Percentiles rank a stretch among this genome's conserved stretches.
Conservation (phyloP, 2,329 filamentous ascomycete genomes). For the Sporothrix pseudoabietina region DNA sequence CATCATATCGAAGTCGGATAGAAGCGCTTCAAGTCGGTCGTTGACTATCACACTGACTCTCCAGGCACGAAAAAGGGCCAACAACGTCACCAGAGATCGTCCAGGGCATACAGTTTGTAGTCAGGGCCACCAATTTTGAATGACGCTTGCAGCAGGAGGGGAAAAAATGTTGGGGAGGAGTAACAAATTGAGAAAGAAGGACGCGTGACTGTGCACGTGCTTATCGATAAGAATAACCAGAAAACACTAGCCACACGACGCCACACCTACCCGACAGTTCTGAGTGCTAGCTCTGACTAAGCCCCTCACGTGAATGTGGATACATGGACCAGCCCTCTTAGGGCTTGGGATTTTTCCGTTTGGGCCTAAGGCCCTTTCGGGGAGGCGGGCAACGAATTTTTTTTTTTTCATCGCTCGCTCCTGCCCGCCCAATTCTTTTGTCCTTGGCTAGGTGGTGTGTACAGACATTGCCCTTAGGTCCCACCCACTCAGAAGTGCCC, state of each 20-base stretch:
- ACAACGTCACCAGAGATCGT: not conserved
- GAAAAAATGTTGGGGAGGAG: not conserved
- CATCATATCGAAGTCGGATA: not conserved
- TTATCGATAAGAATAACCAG: not conserved
- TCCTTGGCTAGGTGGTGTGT: not conserved
- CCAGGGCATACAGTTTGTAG: not conserved
- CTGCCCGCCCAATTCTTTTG: not conserved
- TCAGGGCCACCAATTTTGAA: not conserved
- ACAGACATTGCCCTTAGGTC: conserved; percentile 10
- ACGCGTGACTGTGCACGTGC: not conserved
- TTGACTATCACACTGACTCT: not conserved
- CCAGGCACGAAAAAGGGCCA: not conserved
- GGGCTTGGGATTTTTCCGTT: conserved; percentile 26
- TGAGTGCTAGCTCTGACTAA: not conserved
- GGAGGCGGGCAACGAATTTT: conserved; percentile 5
- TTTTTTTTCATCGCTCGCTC: conserved; percentile 8
- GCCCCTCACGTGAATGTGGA: conserved; percentile 20
- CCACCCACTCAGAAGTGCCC: conserved; percentile 7
- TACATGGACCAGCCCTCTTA: conserved; percentile 28
- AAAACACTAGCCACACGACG: not conserved
- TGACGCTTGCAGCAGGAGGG: not conserved
- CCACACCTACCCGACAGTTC: not conserved
- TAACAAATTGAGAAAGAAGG: not conserved
- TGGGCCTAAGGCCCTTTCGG: not conserved
- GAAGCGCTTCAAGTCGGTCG: not conserved